phyloP scores from a whole-genome alignment of 352 stramenopile species.

The Globisporangium spiculum region DNA sequence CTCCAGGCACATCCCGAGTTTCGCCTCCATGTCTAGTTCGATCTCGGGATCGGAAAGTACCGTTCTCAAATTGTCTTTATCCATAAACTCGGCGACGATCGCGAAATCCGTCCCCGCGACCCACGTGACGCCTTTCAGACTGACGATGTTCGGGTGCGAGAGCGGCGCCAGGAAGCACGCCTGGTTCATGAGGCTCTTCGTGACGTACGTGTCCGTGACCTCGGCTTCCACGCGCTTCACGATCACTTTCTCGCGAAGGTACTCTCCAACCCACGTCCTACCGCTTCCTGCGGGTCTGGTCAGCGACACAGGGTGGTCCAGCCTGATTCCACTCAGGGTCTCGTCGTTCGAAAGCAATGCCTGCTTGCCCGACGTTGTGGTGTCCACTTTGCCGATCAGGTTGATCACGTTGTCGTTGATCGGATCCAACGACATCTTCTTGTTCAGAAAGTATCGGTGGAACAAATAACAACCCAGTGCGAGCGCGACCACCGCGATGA shows the following conservation, averaged over 20 bases:
- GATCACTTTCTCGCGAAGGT: conserved; percentile 50
- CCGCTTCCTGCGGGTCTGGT: conserved; percentile 51
- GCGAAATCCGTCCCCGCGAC: conserved; percentile 75
- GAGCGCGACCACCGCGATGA: conserved; percentile 35
- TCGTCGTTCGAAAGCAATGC: conserved; percentile 75
- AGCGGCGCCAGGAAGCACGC: conserved; percentile 44
- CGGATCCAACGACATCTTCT: conserved; percentile 6
- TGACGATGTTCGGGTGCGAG: conserved; percentile 65
- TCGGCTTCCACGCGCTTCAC: conserved; percentile 75
- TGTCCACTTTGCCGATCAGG: conserved; percentile 47
- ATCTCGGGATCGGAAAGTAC: conserved; percentile 55
- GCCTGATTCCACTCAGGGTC: conserved; percentile 42
- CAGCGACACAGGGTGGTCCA: conserved; percentile 52
- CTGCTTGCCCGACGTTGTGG: conserved; percentile 31
- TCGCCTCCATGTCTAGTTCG: conserved; percentile 48
- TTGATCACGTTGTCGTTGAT: conserved; percentile 34
- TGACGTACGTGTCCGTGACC: conserved; percentile 49
- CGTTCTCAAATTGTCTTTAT: conserved; percentile 60
- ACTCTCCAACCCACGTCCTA: conserved; percentile 58
- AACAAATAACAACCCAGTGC: conserved; percentile 41
- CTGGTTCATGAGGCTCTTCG: conserved; percentile 64
- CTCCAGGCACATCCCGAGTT: conserved; percentile 68
- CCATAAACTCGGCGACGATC: conserved; percentile 72
- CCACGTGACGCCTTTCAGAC: conserved; percentile 63
- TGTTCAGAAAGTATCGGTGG: conserved; percentile 30